Evolutionary conservation across 1,284 basidiomycete genomes (phyloP).

Genomic region (Acaromyces ingoldii): DNA sequence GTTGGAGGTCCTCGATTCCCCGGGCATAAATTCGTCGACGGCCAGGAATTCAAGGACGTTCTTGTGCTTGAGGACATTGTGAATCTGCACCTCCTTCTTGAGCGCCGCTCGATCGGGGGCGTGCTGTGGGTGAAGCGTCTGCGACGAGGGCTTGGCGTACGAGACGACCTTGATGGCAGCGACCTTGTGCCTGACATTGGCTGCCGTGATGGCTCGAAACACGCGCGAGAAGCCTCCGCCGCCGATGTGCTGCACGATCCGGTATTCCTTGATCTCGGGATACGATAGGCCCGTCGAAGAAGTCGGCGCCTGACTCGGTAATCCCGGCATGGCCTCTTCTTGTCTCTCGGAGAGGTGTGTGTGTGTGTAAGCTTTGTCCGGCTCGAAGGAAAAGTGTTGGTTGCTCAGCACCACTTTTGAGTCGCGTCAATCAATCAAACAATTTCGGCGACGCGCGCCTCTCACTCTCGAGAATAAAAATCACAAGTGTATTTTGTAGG

Average conservation of each 20-base stretch:
- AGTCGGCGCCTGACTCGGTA: too few species aligned
- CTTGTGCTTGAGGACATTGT: conserved; percentile 71
- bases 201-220: conserved; percentile 41
- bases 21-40: conserved; percentile 30
- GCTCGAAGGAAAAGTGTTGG: too few species aligned
- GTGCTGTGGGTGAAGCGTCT: conserved; percentile 21
- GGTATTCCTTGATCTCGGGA: conserved; percentile 42
- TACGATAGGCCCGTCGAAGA: conserved; percentile 46
- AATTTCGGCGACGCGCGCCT: not conserved
- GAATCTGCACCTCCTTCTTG: conserved; percentile 87
- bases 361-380: too few species aligned
- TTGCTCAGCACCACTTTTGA: not conserved
- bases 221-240: conserved; percentile 49
- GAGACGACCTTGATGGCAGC: conserved; percentile 50
- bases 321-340: too few species aligned
- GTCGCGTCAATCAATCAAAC: not conserved
- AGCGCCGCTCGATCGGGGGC: conserved; percentile 48
- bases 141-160: conserved; percentile 29
- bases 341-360: too few species aligned
- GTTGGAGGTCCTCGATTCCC: conserved; percentile 28
- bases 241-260: conserved; percentile 45
- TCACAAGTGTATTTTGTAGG: not conserved
- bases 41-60: conserved; percentile 83
- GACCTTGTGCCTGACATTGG: conserved; percentile 25
- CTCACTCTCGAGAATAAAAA: not conserved